Evolutionary conservation across 352 stramenopile species (phyloP).

Genomic region (Aphanomyces invadans): DNA sequence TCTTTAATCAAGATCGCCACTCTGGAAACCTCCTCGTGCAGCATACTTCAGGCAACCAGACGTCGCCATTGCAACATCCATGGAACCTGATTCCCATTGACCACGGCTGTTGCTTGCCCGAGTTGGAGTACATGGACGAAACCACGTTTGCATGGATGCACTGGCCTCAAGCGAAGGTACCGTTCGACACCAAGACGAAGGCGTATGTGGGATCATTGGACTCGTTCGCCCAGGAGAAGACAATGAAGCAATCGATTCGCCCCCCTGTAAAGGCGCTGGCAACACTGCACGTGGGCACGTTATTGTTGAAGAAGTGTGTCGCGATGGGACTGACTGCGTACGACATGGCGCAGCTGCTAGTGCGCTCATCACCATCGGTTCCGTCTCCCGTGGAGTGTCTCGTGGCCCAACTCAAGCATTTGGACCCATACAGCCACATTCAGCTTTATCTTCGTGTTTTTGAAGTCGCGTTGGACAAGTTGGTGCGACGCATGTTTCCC

Average conservation of each 20-base stretch:
- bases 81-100: conserved; percentile 62
- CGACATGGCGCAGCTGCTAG: conserved; percentile 39
- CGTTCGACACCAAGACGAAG: conserved; percentile 32
- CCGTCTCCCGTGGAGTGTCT: conserved; percentile 1
- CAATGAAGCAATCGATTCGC: conserved; percentile 28
- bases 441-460: conserved; percentile 3
- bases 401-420: neutral
- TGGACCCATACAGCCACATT: neutral
- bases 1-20: conserved; percentile 76
- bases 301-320: conserved; percentile 46
- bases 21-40: conserved; percentile 64
- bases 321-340: conserved; percentile 38
- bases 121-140: conserved; percentile 37
- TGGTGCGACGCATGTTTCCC: neutral
- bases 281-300: conserved; percentile 45
- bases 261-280: conserved; percentile 33
- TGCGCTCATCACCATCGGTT: neutral
- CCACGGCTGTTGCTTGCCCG: conserved; percentile 63
- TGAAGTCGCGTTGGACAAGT: conserved; percentile 3
- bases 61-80: conserved; percentile 7
- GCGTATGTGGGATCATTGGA: conserved; percentile 39
- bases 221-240: conserved; percentile 30
- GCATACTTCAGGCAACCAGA: neutral
- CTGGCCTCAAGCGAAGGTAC: conserved; percentile 52
- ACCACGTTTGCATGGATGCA: conserved; percentile 62